Evolutionary conservation across 2,329 filamentous ascomycete genomes (phyloP), one percentile per base, ranked within the genome.

Genomic region (Apiospora saccharicola): DNA sequence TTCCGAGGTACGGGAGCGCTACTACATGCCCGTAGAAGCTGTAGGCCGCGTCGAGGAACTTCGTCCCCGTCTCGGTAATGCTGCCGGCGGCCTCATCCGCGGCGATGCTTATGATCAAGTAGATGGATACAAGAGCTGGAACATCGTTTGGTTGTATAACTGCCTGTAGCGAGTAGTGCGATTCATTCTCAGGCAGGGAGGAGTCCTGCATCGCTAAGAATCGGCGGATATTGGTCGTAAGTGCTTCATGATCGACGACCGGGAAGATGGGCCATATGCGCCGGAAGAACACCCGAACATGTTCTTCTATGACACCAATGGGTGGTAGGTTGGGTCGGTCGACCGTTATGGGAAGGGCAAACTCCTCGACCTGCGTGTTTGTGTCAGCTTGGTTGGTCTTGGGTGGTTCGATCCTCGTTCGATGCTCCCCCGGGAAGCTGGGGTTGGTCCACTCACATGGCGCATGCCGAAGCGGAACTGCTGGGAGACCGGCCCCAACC

Each of bases 381-480:
- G 41, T n/a, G 57, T 64, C 57, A 64, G 34, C 37, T 6, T 12
- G 2, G 34, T n/a, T n/a, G 26, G 26, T 30, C n/a, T n/a, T n/a
- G n/a, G 34, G 34, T 64, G 57, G 57, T 64, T 41, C 34, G 57
- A 41, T 14, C 6, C 8, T 64, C 22, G 30, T 64, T 64, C 34
- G 34, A 64, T 64, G 19, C 1, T 64, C 10, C 53, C 49, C 30
- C 30, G 34, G n/a, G 57, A 19, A 22, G 34, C 24, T 46, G 47
- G 14, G 47, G 14, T n/a, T 34, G 37, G 46, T 49, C 70, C 34
- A n/a, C 41, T 43, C 64, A 71, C 67, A 69, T 64, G 57, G 26
- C 73, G 73, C 74, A 78, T 78, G 3, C 77, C 77, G 57, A 74
- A 71, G 16, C 72, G 72, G 57, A 78, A 78, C 14, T 72, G 72